Base-by-base conservation (phyloP, 352 stramenopile species). In the Saprolegnia parasitica region DNA sequence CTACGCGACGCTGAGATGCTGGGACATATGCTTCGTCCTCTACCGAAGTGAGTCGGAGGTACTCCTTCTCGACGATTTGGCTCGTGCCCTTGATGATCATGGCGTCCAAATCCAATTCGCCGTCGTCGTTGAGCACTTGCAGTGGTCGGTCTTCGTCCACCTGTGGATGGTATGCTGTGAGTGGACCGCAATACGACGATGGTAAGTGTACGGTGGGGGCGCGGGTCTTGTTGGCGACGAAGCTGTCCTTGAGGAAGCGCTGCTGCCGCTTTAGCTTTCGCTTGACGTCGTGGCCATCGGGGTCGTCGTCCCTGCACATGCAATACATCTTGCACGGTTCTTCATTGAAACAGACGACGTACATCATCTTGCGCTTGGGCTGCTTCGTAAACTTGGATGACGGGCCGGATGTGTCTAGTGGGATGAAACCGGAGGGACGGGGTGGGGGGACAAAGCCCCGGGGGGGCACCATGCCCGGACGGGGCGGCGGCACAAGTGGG, bases 11-110 rank as follows among this genome's bases (percentile, higher is more conserved):
- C 4, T 16, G 29, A n/a, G 16, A 39, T 6, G 11, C 39, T n/a
- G 37, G 20, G 29, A 23, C 61, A 70, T 67, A 11, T 32, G 18
- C 5, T 16, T 71, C 67, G 29, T 5, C 29, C 2, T 35, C 29
- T 35, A 35, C 29, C 68, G 93, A 96, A 29, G 96, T 99, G 64
- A 99, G 85, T 56, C 97, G 92, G 57, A 99, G 82, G 77, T 99
- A 99, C 75, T 99, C 91, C 78, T 99, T 99, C 82, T 99, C 97
- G 65, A 99, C 78, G 6, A 78, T 92, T 72, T 89, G 73, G 74
- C 91, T 98, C 68, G 95, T 99, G 73, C 97, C 97, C 77, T 95
- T 96, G 65, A 98, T 96, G 26, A 88, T 83, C 87, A 96, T 94
- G 26, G 87, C 86, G 24, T 91, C 88, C 20, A 92, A 68, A 60